A percentile compares a stretch with the other conserved stretches of the same genome.
phyloP scores from a whole-genome alignment of 2,329 filamentous ascomycete genomes.

The Beauveria australis region DNA sequence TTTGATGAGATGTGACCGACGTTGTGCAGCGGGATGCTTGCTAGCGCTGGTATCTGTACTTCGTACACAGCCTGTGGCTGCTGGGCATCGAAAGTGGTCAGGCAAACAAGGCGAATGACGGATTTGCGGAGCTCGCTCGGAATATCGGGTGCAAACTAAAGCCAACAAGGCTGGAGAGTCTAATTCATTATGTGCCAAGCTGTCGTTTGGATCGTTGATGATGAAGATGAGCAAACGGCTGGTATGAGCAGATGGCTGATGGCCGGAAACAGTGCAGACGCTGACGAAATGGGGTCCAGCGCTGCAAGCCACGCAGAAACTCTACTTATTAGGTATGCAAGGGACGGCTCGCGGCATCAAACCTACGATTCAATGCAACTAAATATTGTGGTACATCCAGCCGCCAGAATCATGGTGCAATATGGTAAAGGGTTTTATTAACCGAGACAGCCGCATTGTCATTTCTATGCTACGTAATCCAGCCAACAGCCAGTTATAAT shows the following conservation, averaged over 20 bases:
- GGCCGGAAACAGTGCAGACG: not conserved
- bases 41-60: not conserved
- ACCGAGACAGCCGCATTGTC: not conserved
- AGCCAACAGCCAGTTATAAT: not conserved
- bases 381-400: not conserved
- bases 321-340: not conserved
- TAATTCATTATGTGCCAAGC: not conserved
- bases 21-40: constrained; percentile 2
- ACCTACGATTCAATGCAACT: not conserved
- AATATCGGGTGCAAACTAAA: constrained; percentile 1
- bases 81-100: not conserved
- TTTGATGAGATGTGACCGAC: not conserved
- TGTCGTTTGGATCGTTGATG: not conserved
- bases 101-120: not conserved
- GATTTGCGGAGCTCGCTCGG: constrained; percentile 1
- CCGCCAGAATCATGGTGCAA: not conserved
- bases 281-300: not conserved
- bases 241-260: not conserved
- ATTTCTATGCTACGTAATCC: not conserved
- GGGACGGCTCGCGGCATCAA: not conserved
- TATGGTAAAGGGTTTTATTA: not conserved
- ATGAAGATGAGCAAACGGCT: not conserved
- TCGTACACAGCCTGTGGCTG: not conserved
- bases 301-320: not conserved
- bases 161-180: not conserved